Percentiles rank a stretch among this genome's conserved stretches.
Evolutionary conservation across 495 filamentous ascomycete species (phyloP).

Genomic region (Clohesyomyces aquaticus): DNA sequence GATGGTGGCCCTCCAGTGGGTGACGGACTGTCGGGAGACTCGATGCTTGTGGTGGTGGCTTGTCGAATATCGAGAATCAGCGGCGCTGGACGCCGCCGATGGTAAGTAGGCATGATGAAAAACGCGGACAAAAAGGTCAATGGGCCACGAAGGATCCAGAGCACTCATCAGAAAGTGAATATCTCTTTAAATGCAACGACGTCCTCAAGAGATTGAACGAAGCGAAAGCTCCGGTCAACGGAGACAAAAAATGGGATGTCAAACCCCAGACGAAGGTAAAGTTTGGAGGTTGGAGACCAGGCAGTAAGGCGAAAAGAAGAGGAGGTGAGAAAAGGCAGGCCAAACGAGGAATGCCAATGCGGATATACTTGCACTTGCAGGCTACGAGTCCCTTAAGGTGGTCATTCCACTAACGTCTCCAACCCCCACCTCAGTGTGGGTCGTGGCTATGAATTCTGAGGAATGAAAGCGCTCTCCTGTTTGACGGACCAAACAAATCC

Average conservation of each 20-base stretch:
- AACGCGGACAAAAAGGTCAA: not conserved
- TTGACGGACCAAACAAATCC: conserved; percentile 1
- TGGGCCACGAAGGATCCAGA: not conserved
- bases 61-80: conserved; percentile 23
- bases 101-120: conserved; percentile 18
- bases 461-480: not conserved
- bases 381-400: not conserved
- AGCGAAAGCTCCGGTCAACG: conserved; percentile 32
- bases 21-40: not conserved
- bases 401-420: not conserved
- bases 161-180: conserved; percentile 6
- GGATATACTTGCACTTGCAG: not conserved
- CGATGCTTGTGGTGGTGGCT: conserved; percentile 14
- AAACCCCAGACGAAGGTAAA: not conserved
- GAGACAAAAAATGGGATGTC: conserved; percentile 3
- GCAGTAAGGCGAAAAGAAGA: conserved; percentile 3
- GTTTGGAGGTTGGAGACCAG: not conserved
- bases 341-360: conserved; percentile 22
- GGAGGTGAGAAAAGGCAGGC: conserved; percentile 16
- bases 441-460: not conserved
- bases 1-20: not conserved
- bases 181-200: not conserved
- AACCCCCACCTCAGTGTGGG: not conserved
- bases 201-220: conserved; percentile 18
- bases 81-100: conserved; percentile 26